These are phyloP conservation scores for Hypericum androsaemum DNA, from an alignment of 345 rosid species.

Conservation along the genomic window DNA sequence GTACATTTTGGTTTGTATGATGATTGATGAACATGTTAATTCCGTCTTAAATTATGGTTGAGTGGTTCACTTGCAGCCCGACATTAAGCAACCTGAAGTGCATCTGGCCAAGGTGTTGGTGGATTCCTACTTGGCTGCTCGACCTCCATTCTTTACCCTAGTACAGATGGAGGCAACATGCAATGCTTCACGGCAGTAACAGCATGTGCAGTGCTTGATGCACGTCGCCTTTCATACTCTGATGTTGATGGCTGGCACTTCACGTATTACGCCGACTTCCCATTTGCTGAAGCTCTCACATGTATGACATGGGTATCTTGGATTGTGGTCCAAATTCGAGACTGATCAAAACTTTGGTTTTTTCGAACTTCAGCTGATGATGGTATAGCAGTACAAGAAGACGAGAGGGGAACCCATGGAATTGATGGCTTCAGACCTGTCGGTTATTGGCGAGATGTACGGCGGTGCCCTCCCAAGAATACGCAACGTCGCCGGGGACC, in stretches of 20 bases:
- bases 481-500: no score
- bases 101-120: conserved; percentile 68
- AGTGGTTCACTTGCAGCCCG: no score
- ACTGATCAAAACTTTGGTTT: no score
- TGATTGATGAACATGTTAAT: no score
- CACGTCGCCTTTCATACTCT: conserved; percentile 78
- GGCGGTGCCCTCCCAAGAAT: no score
- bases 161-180: conserved; percentile 94
- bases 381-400: conserved; percentile 20
- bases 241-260: conserved; percentile 78
- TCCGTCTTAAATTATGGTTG: no score
- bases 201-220: conserved; percentile 84
- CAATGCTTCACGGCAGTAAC: conserved; percentile 80
- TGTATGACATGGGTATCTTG: conserved; percentile 26
- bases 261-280: conserved; percentile 56
- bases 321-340: no score
- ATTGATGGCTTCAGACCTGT: no score
- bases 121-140: conserved; percentile 52
- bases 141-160: conserved; percentile 81
- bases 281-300: conserved; percentile 34
- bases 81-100: conserved; percentile 18
- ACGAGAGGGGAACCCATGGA: no score
- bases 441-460: no score
- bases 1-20: no score
- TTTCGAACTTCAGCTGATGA: conserved; percentile 31